phyloP scores from a whole-genome alignment of 228 moss, liverwort and hornwort species.

The Sphagnum magellanicum region DNA sequence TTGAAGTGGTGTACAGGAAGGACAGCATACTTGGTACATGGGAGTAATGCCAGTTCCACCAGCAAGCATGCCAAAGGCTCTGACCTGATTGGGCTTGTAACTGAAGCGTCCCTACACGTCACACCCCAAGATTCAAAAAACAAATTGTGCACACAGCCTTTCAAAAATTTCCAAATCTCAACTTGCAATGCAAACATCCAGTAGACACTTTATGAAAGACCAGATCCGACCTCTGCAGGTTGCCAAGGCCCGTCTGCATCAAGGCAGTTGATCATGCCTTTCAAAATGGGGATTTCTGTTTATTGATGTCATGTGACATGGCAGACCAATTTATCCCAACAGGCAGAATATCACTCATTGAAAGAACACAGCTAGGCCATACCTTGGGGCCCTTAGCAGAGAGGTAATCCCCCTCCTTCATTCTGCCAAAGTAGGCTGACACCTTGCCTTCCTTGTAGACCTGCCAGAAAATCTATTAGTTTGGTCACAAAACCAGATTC shows the following conservation, averaged over 20 bases:
- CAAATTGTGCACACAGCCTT: too few species aligned
- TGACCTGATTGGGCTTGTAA: conserved; percentile 79
- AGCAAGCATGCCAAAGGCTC: conserved; percentile 91
- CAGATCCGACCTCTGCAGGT: too few species aligned
- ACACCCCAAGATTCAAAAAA: neutral
- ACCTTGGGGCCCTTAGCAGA: conserved; percentile 90
- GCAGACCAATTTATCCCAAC: too few species aligned
- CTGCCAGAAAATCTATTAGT: conserved; percentile 11
- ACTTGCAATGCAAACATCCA: too few species aligned
- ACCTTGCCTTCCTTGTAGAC: conserved; percentile 90
- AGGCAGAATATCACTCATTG: neutral
- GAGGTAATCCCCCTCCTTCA: conserved; percentile 84
- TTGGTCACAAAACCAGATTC: conserved; percentile 7
- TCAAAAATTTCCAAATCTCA: too few species aligned
- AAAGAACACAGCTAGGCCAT: conserved; percentile 3
- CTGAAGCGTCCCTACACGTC: conserved; percentile 74
- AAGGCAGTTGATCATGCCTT: too few species aligned
- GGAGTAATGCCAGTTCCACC: conserved; percentile 98
- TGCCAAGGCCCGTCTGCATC: too few species aligned
- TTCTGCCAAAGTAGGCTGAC: conserved; percentile 79
- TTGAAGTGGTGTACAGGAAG: neutral
- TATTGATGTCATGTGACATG: too few species aligned
- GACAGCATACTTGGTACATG: conserved; percentile 71
- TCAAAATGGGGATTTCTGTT: too few species aligned
- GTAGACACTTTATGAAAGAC: too few species aligned